A percentile compares a stretch with the other conserved stretches of the same genome.
Evolutionary conservation across 306 rosid genomes (phyloP).

Genomic region (Cicer chorassanicum): DNA sequence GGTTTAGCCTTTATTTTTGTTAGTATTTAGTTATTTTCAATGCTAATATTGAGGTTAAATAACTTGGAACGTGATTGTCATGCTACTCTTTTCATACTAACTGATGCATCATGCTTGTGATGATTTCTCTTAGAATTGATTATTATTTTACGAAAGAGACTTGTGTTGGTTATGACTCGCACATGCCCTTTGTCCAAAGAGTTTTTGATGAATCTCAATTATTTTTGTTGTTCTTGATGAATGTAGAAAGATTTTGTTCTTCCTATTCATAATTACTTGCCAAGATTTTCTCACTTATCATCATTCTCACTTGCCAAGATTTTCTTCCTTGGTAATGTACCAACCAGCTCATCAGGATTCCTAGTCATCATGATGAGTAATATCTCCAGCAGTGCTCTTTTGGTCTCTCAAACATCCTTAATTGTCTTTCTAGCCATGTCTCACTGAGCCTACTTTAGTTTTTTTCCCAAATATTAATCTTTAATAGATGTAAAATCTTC

Average conservation of each 20-base stretch:
- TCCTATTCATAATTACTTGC: not conserved
- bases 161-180: constrained; percentile 13
- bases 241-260: not conserved
- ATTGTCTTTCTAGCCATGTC: not conserved
- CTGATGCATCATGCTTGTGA: not conserved
- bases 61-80: not conserved
- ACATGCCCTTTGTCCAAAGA: constrained; percentile 3
- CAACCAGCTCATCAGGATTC: constrained; percentile 17
- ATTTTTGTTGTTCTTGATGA: not conserved
- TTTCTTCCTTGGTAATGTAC: constrained; percentile 16
- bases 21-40: not conserved
- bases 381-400: not conserved
- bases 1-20: constrained; percentile 1
- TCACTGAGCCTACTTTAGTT: not conserved
- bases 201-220: not conserved
- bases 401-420: constrained; percentile 14
- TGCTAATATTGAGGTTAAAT: not conserved
- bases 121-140: not conserved
- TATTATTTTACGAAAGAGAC: not conserved
- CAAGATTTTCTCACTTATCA: not conserved
- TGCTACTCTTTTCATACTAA: not conserved
- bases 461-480: constrained; percentile 4
- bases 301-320: not conserved
- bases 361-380: not conserved
- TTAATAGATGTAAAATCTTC: not conserved